phyloP scores from a whole-genome alignment of 257 asterid species.

The Solanum medicagineum region DNA sequence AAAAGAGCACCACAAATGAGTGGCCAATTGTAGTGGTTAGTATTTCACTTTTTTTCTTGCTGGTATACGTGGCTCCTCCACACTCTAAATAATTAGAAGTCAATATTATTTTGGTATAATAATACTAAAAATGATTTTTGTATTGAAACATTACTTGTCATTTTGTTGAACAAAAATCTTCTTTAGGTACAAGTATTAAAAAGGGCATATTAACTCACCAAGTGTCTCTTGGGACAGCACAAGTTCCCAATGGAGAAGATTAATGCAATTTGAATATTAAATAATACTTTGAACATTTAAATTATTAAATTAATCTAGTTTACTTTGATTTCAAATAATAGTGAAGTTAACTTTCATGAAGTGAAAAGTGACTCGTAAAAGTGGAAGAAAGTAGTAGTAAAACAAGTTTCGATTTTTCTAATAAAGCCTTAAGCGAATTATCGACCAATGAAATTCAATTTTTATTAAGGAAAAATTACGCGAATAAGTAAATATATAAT shows the following conservation, averaged over 20 bases:
- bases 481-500: too few species aligned
- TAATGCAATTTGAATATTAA: background rate
- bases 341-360: too few species aligned
- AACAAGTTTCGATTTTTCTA: background rate
- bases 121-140: background rate
- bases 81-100: background rate
- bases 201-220: background rate
- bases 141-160: background rate
- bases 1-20: background rate
- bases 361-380: background rate
- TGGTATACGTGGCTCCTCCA: background rate
- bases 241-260: background rate
- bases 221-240: background rate
- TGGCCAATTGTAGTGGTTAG: background rate
- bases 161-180: background rate
- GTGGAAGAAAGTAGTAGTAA: background rate
- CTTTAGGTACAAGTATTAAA: background rate
- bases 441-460: background rate
- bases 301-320: too few species aligned
- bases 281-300: too few species aligned
- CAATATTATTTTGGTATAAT: background rate
- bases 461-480: background rate
- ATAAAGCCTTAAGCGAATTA: background rate
- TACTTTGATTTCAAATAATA: too few species aligned
- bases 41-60: background rate